Conservation (phyloP, 768 basidiomycete species). For the Russula lepida region DNA sequence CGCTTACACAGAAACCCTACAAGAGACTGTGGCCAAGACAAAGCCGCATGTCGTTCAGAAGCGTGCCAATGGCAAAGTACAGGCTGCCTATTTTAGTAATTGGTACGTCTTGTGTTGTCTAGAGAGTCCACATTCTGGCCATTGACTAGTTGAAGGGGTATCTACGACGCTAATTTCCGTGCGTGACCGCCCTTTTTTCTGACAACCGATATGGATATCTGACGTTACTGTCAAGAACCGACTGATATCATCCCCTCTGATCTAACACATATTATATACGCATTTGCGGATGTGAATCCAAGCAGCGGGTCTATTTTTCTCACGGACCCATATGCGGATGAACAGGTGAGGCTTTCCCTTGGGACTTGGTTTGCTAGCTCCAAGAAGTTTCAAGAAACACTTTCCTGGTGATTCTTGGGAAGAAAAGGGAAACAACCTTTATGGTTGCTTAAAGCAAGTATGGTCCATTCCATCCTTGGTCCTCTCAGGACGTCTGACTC, state of each 20-base stretch:
- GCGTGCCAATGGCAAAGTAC: background rate
- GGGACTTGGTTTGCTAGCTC: background rate
- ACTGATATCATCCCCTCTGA: background rate
- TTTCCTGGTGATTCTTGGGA: background rate
- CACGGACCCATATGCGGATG: background rate
- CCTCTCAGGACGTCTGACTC: background rate
- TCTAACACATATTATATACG: background rate
- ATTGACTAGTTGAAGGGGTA: background rate
- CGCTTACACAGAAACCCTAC: background rate
- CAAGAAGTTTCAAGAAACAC: background rate
- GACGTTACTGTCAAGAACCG: background rate
- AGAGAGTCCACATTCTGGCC: background rate
- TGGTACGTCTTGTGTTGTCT: background rate
- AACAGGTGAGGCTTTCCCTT: background rate
- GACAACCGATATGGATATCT: background rate
- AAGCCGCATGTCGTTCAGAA: background rate
- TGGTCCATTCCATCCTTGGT: background rate
- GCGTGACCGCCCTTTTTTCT: background rate
- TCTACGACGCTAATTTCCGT: background rate
- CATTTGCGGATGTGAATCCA: background rate
- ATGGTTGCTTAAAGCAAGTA: background rate
- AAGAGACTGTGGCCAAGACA: background rate
- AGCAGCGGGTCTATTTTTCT: background rate
- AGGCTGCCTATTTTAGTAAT: background rate
- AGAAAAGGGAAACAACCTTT: background rate